A percentile compares a stretch with the other conserved stretches of the same genome.
Conservation (phyloP, 768 basidiomycete species). For the Hebeloma cylindrosporum region DNA sequence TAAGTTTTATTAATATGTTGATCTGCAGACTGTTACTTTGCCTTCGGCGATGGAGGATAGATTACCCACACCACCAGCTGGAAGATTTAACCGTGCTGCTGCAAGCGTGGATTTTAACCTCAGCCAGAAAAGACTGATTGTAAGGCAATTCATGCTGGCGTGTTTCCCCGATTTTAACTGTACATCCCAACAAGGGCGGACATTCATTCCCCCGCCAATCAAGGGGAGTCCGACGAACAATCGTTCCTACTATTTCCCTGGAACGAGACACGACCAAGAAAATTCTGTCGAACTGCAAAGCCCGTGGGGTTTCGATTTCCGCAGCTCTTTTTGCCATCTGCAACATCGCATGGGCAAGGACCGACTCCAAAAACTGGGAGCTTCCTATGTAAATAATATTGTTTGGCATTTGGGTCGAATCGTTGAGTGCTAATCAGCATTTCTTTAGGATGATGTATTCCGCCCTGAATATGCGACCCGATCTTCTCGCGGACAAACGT, state of each 20-base stretch:
- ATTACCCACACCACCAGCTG: constrained; percentile 34
- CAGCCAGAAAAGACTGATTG: constrained; percentile 57
- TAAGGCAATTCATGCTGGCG: constrained; percentile 24
- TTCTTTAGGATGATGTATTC: constrained; percentile 75
- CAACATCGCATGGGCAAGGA: constrained; percentile 71
- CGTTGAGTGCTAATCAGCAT: not conserved
- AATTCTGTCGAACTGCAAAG: constrained; percentile 71
- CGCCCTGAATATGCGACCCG: constrained; percentile 75
- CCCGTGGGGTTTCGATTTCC: constrained; percentile 69
- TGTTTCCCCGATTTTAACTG: constrained; percentile 4
- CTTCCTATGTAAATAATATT: constrained; percentile 50
- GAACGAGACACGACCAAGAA: constrained; percentile 53
- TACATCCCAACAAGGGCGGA: constrained; percentile 52
- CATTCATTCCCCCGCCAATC: constrained; percentile 63
- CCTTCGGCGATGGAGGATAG: constrained; percentile 27
- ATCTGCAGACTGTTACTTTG: constrained; percentile 13
- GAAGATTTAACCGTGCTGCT: constrained; percentile 44
- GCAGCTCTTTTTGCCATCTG: constrained; percentile 74
- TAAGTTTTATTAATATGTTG: not conserved
- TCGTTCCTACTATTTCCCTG: constrained; percentile 70
- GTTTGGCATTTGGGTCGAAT: not conserved
- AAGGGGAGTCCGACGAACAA: constrained; percentile 50
- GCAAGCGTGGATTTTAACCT: constrained; percentile 56
- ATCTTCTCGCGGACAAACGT: constrained; percentile 43
- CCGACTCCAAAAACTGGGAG: constrained; percentile 41